These are phyloP conservation scores for Mortierella polycephala DNA, from an alignment of 371 early-diverging fungal genomes.

Conservation along the genomic window DNA sequence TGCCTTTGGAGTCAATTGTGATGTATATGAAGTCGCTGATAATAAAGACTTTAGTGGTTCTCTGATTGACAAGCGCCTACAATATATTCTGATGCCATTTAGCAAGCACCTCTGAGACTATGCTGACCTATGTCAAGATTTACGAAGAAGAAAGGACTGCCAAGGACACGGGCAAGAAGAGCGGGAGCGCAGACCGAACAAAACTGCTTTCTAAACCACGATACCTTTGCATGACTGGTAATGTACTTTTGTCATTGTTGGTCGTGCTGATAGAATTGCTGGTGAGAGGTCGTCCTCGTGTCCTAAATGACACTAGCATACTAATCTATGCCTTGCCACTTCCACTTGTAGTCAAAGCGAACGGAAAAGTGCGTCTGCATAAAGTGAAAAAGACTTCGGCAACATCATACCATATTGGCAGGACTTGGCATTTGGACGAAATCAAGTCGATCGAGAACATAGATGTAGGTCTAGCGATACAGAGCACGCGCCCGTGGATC, in stretches of 20 bases:
- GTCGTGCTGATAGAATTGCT: neutral
- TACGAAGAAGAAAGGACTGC: conserved; percentile 47
- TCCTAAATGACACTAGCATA: neutral
- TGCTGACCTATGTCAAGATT: conserved; percentile 52
- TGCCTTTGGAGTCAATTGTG: too few species aligned
- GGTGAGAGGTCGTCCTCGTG: neutral
- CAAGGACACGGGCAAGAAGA: conserved; percentile 47
- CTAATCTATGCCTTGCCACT: neutral
- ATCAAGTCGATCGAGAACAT: conserved; percentile 64
- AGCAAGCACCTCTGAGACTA: conserved; percentile 45
- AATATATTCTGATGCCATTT: neutral
- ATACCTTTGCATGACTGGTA: conserved; percentile 55
- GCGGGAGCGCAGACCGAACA: conserved; percentile 30
- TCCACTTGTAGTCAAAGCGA: conserved; percentile 47
- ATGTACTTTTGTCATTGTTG: neutral
- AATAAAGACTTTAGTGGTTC: neutral
- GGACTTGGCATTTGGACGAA: conserved; percentile 69
- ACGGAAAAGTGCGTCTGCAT: conserved; percentile 62
- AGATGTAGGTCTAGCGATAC: conserved; percentile 57
- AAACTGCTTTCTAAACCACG: conserved; percentile 52
- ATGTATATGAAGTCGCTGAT: too few species aligned
- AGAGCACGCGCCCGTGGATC: neutral
- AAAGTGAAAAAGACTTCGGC: conserved; percentile 68
- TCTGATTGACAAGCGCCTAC: neutral
- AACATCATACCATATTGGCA: conserved; percentile 66